Percentiles rank a stretch among this genome's conserved stretches.
These are phyloP conservation scores for Penicillium sp. DNA, from an alignment of 2,329 filamentous ascomycete species.

Conservation along the genomic window DNA sequence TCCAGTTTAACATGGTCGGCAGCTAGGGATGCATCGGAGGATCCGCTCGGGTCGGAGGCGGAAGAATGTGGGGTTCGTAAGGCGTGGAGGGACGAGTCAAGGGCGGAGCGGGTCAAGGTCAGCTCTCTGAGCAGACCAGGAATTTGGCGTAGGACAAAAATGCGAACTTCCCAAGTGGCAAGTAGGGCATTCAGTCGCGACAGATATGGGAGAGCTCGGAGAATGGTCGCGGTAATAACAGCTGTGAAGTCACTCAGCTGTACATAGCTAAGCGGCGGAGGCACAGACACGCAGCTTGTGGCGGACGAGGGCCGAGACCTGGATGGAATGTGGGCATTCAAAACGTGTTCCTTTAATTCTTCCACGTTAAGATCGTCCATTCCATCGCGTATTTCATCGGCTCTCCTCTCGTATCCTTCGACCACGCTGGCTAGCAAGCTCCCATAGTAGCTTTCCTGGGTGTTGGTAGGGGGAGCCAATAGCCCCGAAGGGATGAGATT, in stretches of 20 bases:
- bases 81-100: slow-evolving; percentile 35
- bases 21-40: slow-evolving; percentile 40
- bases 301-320: slow-evolving; percentile 54
- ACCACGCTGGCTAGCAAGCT: slow-evolving; percentile 66
- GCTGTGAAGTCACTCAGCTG: slow-evolving; percentile 87
- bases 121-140: slow-evolving; percentile 67
- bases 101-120: slow-evolving; percentile 36
- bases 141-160: slow-evolving; percentile 71
- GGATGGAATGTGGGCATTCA: slow-evolving; percentile 73
- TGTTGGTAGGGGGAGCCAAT: slow-evolving; percentile 3
- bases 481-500: background rate
- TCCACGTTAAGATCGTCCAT: slow-evolving; percentile 52
- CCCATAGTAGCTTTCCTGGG: slow-evolving; percentile 59
- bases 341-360: slow-evolving; percentile 83
- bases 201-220: slow-evolving; percentile 82
- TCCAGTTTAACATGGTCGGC: slow-evolving; percentile 57
- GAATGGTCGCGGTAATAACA: slow-evolving; percentile 82
- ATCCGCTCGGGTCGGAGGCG: slow-evolving; percentile 22
- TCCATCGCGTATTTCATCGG: slow-evolving; percentile 66
- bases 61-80: slow-evolving; percentile 28
- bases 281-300: slow-evolving; percentile 45
- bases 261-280: slow-evolving; percentile 53
- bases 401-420: slow-evolving; percentile 65
- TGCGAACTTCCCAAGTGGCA: slow-evolving; percentile 71
- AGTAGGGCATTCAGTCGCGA: slow-evolving; percentile 72